Evolutionary conservation across 2,329 filamentous ascomycete species (phyloP).

Genomic region (Penicillium hesseltinei): DNA sequence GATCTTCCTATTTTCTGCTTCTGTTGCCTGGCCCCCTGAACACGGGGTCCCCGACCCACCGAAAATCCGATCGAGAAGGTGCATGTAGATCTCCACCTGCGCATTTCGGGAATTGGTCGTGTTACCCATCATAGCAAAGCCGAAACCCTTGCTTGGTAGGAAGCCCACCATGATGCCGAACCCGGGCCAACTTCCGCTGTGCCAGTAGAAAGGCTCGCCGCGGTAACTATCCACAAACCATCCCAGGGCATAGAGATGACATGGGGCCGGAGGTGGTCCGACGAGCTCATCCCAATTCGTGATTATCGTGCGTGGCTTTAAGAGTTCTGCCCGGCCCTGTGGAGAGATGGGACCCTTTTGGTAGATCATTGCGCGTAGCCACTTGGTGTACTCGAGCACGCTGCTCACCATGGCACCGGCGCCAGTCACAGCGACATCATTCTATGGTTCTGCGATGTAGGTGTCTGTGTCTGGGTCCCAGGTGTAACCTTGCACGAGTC

Average conservation of each 20-base stretch:
- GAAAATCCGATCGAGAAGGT: conserved; percentile 9
- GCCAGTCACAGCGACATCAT: neutral
- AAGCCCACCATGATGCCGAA: conserved; percentile 26
- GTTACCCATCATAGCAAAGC: conserved; percentile 28
- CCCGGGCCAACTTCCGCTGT: conserved; percentile 24
- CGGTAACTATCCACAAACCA: conserved; percentile 25
- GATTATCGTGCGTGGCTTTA: conserved; percentile 13
- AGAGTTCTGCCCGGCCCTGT: too few species aligned
- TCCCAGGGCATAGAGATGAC: conserved; percentile 17
- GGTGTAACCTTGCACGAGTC: conserved; percentile 21
- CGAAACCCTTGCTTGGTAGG: conserved; percentile 21
- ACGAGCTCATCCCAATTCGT: conserved; percentile 4
- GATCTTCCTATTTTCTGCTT: neutral
- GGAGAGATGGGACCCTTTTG: too few species aligned
- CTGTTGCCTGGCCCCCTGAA: neutral
- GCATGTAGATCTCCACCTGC: conserved; percentile 14
- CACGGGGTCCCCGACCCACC: neutral
- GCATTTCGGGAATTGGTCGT: conserved; percentile 9
- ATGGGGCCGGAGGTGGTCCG: conserved; percentile 3
- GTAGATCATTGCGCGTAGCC: too few species aligned
- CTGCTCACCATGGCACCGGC: too few species aligned
- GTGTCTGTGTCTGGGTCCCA: conserved; percentile 14
- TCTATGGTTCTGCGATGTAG: conserved; percentile 15
- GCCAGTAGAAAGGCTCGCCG: conserved; percentile 21
- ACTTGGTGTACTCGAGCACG: too few species aligned